phyloP scores from a whole-genome alignment of 768 basidiomycete species.

The Podaxis sp. region DNA sequence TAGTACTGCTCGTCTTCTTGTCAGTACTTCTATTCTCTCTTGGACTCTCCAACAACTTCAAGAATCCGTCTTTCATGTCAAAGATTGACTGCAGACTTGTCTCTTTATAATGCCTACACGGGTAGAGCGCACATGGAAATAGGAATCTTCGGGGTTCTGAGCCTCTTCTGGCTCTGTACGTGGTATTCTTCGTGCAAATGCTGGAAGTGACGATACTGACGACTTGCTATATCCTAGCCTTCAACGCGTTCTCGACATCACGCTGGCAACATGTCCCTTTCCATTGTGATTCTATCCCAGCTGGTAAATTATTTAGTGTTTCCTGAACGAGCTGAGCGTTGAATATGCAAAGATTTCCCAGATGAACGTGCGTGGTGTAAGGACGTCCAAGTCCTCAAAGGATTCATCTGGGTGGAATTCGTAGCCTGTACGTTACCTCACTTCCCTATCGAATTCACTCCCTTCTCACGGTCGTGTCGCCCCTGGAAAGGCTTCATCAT shows the following conservation, averaged over 20 bases:
- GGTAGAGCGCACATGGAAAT: constrained; percentile 50
- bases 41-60: neutral
- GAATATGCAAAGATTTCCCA: constrained; percentile 32
- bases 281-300: constrained; percentile 48
- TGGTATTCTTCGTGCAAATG: neutral
- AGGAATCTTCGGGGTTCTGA: constrained; percentile 42
- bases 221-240: constrained; percentile 30
- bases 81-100: constrained; percentile 46
- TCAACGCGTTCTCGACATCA: constrained; percentile 61
- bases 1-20: constrained; percentile 43
- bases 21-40: constrained; percentile 26
- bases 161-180: constrained; percentile 57
- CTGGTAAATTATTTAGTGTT: constrained; percentile 31
- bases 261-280: constrained; percentile 53
- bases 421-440: constrained; percentile 38
- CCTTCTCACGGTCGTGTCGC: neutral
- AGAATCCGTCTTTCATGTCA: neutral
- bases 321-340: too few species aligned
- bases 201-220: neutral
- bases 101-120: constrained; percentile 39
- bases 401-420: constrained; percentile 62
- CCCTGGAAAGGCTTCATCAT: constrained; percentile 40
- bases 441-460: neutral
- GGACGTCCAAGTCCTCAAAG: constrained; percentile 53
- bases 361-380: constrained; percentile 54